A percentile compares a stretch with the other conserved stretches of the same genome.
phyloP scores from a whole-genome alignment of 192 early-diverging fungal genomes.

The Backusella tarrabulga region DNA sequence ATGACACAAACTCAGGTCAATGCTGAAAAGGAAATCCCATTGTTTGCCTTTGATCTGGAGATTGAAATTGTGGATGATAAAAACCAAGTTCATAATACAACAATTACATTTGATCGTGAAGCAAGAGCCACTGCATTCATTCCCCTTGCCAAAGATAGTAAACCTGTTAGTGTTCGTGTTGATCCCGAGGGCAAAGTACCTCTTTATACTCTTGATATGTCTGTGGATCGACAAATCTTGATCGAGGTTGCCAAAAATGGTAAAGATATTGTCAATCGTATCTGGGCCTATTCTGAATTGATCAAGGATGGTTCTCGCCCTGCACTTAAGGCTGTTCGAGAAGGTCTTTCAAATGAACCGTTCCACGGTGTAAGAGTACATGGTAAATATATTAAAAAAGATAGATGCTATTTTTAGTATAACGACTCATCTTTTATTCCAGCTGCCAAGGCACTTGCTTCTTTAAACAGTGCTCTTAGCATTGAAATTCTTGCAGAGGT shows the following conservation, averaged over 20 bases:
- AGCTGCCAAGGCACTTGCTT: slow-evolving; percentile 40
- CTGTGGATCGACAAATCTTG: slow-evolving; percentile 42
- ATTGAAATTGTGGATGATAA: slow-evolving; percentile 44
- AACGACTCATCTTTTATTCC: neutral
- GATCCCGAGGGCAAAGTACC: slow-evolving; percentile 46
- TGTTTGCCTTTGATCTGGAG: slow-evolving; percentile 45
- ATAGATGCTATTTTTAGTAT: neutral
- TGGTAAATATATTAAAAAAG: neutral
- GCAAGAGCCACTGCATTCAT: slow-evolving; percentile 30
- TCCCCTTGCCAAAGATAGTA: slow-evolving; percentile 22
- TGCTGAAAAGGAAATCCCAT: slow-evolving; percentile 29
- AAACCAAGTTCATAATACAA: neutral
- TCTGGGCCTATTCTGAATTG: slow-evolving; percentile 45
- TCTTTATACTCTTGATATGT: slow-evolving; percentile 39
- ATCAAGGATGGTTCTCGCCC: slow-evolving; percentile 40
- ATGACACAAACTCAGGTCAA: slow-evolving; percentile 50
- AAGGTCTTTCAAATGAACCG: slow-evolving; percentile 29
- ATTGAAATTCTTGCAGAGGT: slow-evolving; percentile 38
- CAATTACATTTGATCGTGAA: slow-evolving; percentile 25
- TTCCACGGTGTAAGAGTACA: slow-evolving; percentile 39
- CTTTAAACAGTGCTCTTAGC: slow-evolving; percentile 28
- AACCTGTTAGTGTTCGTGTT: slow-evolving; percentile 37
- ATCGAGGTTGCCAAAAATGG: slow-evolving; percentile 38
- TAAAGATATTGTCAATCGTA: slow-evolving; percentile 37
- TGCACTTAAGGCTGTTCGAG: slow-evolving; percentile 38